Evolutionary conservation across 2,329 filamentous ascomycete genomes (phyloP).

Genomic region (Triangularia setosa): DNA sequence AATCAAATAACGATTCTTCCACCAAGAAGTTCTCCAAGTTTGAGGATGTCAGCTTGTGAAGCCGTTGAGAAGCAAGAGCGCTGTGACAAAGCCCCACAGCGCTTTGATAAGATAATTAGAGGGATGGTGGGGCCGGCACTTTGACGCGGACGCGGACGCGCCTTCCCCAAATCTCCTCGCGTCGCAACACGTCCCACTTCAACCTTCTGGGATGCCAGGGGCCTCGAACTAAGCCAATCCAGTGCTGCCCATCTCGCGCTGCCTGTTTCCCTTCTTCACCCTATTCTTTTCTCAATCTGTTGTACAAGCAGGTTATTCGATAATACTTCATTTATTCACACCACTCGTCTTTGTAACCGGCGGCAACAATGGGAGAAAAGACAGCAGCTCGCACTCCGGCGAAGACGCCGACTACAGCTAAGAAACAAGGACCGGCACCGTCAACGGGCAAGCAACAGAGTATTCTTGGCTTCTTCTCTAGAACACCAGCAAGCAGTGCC

Average conservation of each 20-base stretch:
- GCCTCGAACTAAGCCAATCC: background rate
- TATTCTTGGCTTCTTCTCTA: conserved; percentile 78
- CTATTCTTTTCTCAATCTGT: background rate
- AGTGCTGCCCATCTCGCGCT: background rate
- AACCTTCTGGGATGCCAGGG: conserved; percentile 3
- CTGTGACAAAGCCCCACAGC: conserved; percentile 6
- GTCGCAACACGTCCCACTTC: conserved; percentile 25
- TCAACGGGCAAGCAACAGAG: conserved; percentile 61
- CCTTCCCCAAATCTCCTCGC: conserved; percentile 19
- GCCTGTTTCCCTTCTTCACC: background rate
- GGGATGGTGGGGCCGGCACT: conserved; percentile 4
- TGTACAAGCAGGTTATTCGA: background rate
- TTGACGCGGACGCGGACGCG: conserved; percentile 22
- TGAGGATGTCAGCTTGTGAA: background rate
- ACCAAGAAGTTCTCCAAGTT: background rate
- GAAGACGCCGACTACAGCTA: conserved; percentile 32
- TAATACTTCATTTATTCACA: background rate
- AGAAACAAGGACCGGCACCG: conserved; percentile 42
- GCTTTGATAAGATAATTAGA: background rate
- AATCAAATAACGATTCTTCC: background rate
- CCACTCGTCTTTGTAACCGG: background rate
- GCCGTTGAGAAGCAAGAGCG: background rate
- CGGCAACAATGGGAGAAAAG: conserved; percentile 29
- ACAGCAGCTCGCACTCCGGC: conserved; percentile 34
- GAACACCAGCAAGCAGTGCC: conserved; percentile 43